These are phyloP conservation scores for Aurinia saxatilis DNA, from an alignment of 345 rosid genomes.

Conservation along the genomic window DNA sequence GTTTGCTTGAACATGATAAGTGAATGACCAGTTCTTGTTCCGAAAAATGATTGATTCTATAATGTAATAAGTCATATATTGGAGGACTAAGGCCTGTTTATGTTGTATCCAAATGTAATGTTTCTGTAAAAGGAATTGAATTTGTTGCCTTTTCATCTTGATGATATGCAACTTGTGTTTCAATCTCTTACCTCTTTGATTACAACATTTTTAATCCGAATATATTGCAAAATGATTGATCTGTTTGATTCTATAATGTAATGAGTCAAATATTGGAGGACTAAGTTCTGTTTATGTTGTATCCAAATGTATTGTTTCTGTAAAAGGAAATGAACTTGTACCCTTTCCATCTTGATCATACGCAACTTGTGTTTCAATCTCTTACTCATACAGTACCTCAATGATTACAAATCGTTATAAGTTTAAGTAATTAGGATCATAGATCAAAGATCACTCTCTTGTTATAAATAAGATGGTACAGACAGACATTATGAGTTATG, in stretches of 20 bases:
- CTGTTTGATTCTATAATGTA: not conserved
- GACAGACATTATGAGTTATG: not conserved
- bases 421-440: not conserved
- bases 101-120: not conserved
- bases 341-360: not conserved
- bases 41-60: not conserved
- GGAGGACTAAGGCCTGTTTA: not conserved
- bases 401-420: no score
- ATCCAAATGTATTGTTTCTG: not conserved
- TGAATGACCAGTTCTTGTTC: not conserved
- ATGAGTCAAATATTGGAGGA: no score
- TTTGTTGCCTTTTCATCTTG: not conserved
- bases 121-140: not conserved
- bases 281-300: not conserved
- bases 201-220: no score
- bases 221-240: no score
- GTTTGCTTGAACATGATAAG: conserved; percentile 20
- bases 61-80: not conserved
- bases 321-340: not conserved
- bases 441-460: not conserved
- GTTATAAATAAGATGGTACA: conserved; percentile 2
- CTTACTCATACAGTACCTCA: no score
- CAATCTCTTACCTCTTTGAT: no score
- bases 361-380: not conserved
- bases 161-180: not conserved